These are phyloP conservation scores for Cercospora nicotianae DNA, from an alignment of 2,329 filamentous ascomycete genomes.

Conservation along the genomic window DNA sequence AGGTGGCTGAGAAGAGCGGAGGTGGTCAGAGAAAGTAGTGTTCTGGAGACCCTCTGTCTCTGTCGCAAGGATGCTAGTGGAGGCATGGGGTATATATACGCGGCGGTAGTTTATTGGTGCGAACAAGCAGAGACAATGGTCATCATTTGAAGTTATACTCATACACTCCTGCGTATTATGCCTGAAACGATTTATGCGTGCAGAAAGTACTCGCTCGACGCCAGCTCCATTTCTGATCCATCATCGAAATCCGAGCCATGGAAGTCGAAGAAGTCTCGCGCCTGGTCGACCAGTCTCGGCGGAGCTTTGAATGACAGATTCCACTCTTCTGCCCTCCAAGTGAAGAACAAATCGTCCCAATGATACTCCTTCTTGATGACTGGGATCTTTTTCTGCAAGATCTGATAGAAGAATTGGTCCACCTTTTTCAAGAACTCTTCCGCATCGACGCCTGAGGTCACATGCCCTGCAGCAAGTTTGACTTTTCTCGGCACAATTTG, in stretches of 20 bases:
- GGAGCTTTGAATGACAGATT: slow-evolving; percentile 42
- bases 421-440: slow-evolving; percentile 41
- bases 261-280: slow-evolving; percentile 35
- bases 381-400: slow-evolving; percentile 39
- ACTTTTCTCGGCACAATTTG: slow-evolving; percentile 28
- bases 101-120: neutral
- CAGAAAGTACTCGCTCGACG: neutral
- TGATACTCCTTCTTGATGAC: slow-evolving; percentile 35
- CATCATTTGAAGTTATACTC: neutral
- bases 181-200: neutral
- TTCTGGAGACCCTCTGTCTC: neutral
- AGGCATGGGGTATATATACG: neutral
- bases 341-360: slow-evolving; percentile 39
- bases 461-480: slow-evolving; percentile 40
- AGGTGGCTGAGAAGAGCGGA: neutral
- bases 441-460: slow-evolving; percentile 41
- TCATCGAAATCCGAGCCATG: neutral
- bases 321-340: slow-evolving; percentile 40
- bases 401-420: slow-evolving; percentile 37
- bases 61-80: neutral
- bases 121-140: neutral
- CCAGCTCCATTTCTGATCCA: neutral
- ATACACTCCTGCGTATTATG: neutral
- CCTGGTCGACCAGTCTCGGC: slow-evolving; percentile 35
- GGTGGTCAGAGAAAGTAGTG: neutral